Conservation (phyloP, 2,329 filamentous ascomycete genomes). For the Pestalotiopsis sp. region DNA sequence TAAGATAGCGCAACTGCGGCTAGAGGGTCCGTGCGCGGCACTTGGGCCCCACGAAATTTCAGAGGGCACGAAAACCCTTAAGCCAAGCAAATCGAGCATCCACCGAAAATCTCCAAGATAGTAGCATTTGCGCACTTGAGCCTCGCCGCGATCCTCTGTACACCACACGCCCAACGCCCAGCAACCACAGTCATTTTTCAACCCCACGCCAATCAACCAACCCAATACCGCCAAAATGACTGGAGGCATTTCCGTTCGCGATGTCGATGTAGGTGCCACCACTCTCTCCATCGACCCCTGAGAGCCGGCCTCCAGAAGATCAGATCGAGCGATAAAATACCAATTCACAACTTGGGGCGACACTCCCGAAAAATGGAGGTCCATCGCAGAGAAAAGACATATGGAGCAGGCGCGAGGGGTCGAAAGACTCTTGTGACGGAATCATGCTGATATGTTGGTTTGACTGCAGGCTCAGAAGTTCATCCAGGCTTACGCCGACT, state of each 20-base stretch:
- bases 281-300: conserved; percentile 21
- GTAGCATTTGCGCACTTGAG: not conserved
- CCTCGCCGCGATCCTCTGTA: not conserved
- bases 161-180: conserved; percentile 1
- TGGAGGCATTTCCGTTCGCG: conserved; percentile 79
- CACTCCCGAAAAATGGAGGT: not conserved
- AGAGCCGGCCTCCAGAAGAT: conserved; percentile 7
- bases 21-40: not conserved
- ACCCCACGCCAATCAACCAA: conserved; percentile 18
- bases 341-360: not conserved
- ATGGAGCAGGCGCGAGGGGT: conserved; percentile 71
- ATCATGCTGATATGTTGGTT: conserved; percentile 66
- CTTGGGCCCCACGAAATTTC: not conserved
- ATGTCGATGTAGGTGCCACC: conserved; percentile 74
- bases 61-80: conserved; percentile 11
- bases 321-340: not conserved
- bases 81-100: conserved; percentile 1
- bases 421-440: conserved; percentile 76
- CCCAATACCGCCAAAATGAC: conserved; percentile 70
- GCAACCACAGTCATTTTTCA: not conserved
- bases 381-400: conserved; percentile 14
- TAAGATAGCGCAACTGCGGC: not conserved
- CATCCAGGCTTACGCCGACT: conserved; percentile 82
- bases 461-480: conserved; percentile 78
- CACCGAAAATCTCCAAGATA: conserved; percentile 6